Evolutionary conservation across 78 protist genomes (phyloP).

Genomic region (Trichosphaerium sp.): DNA sequence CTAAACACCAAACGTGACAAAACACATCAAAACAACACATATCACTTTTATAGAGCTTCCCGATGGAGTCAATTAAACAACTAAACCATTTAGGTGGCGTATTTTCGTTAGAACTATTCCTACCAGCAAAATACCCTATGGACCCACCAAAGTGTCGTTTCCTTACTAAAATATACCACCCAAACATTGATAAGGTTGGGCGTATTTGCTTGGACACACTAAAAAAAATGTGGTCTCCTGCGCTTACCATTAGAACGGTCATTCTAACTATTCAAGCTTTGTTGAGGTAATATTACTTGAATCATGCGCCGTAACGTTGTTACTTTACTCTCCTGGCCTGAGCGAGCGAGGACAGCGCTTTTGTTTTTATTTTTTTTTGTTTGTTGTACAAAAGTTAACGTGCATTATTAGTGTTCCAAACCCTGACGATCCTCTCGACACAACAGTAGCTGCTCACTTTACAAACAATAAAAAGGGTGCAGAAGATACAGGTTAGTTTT

Average conservation of each 20-base stretch:
- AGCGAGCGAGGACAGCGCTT: constrained; percentile 18
- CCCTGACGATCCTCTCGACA: constrained; percentile 89
- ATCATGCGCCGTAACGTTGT: background rate
- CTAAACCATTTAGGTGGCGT: constrained; percentile 55
- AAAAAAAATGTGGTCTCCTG: constrained; percentile 97
- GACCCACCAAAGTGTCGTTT: constrained; percentile 86
- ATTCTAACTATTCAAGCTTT: constrained; percentile 84
- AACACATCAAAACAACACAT: background rate
- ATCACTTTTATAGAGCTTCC: background rate
- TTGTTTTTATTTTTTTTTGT: constrained; percentile 20
- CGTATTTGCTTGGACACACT: constrained; percentile 97
- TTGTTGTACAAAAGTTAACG: too few relatives aligned
- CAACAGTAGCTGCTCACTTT: constrained; percentile 71
- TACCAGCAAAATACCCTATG: constrained; percentile 95
- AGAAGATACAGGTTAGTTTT: too few relatives aligned
- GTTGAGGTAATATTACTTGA: background rate
- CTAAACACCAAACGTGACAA: too few relatives aligned
- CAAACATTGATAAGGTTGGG: constrained; percentile 93
- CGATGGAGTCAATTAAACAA: background rate
- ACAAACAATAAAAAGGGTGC: too few relatives aligned
- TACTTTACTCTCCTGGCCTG: background rate
- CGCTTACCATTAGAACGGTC: constrained; percentile 90
- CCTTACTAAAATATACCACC: constrained; percentile 89
- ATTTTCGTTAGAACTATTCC: constrained; percentile 85
- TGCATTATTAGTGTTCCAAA: constrained; percentile 87